Conservation (phyloP, 1,284 basidiomycete species). For the Ganoderma sp. region DNA sequence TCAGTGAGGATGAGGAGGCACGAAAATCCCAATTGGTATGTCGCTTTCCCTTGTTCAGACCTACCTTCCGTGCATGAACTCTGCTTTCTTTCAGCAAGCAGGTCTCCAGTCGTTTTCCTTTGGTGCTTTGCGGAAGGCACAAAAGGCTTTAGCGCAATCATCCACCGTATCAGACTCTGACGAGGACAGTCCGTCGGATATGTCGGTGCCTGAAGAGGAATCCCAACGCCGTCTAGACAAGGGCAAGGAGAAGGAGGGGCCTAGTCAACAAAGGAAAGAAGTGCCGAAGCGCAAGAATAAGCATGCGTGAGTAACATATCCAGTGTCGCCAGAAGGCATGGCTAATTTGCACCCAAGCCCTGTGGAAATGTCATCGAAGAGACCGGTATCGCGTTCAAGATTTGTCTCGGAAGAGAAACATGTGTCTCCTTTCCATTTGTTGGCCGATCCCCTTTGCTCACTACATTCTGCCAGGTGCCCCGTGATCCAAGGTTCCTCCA, state of each 20-base stretch:
- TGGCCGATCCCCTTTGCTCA: neutral
- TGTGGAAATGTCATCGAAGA: constrained; percentile 84
- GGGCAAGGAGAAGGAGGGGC: constrained; percentile 41
- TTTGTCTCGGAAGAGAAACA: constrained; percentile 75
- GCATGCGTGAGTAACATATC: constrained; percentile 75
- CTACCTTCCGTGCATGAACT: constrained; percentile 1
- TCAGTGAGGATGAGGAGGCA: constrained; percentile 31
- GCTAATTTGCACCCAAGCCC: constrained; percentile 58
- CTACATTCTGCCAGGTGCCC: constrained; percentile 55
- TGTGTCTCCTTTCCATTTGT: constrained; percentile 44
- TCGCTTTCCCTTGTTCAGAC: neutral
- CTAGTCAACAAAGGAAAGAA: constrained; percentile 47
- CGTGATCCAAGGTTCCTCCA: constrained; percentile 92
- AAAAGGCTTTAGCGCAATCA: constrained; percentile 54
- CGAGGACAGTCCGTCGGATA: constrained; percentile 39
- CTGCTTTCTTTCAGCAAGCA: constrained; percentile 35
- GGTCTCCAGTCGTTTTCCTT: constrained; percentile 66
- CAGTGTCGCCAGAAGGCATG: constrained; percentile 5
- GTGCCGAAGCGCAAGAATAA: constrained; percentile 77
- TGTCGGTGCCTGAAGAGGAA: constrained; percentile 32
- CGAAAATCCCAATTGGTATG: constrained; percentile 32
- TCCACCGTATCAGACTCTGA: constrained; percentile 39
- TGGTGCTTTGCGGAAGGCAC: constrained; percentile 71
- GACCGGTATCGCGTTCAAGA: constrained; percentile 81
- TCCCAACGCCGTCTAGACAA: constrained; percentile 30